A percentile compares a stretch with the other conserved stretches of the same genome.
These are phyloP conservation scores for Prillingera fragicola DNA, from an alignment of 1,284 basidiomycete species.

Conservation along the genomic window DNA sequence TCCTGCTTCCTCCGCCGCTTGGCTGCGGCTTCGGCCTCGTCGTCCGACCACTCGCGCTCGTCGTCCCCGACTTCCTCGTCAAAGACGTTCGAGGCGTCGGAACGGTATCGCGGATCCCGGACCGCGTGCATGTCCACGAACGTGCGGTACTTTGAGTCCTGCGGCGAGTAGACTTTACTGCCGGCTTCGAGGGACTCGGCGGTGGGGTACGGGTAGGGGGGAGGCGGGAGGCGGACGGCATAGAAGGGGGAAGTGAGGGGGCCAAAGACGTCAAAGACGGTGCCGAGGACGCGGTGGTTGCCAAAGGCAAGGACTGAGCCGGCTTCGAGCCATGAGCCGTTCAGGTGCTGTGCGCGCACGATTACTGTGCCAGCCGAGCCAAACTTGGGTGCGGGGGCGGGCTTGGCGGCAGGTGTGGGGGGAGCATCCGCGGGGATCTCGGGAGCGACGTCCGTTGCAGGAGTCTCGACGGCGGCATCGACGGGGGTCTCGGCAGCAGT, in stretches of 20 bases:
- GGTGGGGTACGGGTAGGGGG: conserved; percentile 40
- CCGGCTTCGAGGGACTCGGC: conserved; percentile 23
- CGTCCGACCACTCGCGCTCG: conserved; percentile 55
- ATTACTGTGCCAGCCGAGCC: conserved; percentile 48
- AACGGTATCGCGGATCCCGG: conserved; percentile 48
- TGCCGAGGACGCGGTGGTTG: conserved; percentile 52
- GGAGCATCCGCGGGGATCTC: neutral
- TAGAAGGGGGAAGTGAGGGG: conserved; percentile 55
- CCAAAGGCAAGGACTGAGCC: conserved; percentile 52
- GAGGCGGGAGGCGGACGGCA: conserved; percentile 42
- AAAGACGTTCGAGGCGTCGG: conserved; percentile 54
- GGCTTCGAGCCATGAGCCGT: conserved; percentile 49
- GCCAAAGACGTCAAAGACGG: conserved; percentile 55
- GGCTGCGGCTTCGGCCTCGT: conserved; percentile 53
- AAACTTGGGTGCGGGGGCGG: conserved; percentile 25
- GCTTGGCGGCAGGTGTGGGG: neutral
- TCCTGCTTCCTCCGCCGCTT: conserved; percentile 44
- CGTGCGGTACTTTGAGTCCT: conserved; percentile 42
- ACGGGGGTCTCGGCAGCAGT: neutral
- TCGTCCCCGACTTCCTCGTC: conserved; percentile 55
- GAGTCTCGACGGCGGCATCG: neutral
- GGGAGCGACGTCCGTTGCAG: neutral
- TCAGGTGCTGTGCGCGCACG: conserved; percentile 40
- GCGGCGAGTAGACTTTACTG: conserved; percentile 49
- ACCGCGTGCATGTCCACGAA: conserved; percentile 51